A percentile compares a stretch with the other conserved stretches of the same genome.
These are phyloP conservation scores for Neonectria coccinea DNA, from an alignment of 2,329 filamentous ascomycete genomes.

Conservation along the genomic window DNA sequence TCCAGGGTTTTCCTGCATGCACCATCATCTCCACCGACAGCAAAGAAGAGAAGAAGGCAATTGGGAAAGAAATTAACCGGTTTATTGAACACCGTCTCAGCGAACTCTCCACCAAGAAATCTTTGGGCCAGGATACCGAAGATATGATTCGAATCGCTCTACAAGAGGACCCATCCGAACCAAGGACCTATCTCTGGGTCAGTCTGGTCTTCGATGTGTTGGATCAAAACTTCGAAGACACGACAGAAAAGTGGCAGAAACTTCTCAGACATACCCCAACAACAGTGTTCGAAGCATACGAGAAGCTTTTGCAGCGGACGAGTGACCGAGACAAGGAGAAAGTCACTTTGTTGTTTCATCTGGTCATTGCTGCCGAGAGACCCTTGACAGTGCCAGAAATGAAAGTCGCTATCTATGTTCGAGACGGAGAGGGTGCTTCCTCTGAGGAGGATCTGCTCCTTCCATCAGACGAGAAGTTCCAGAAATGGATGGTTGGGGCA, in stretches of 20 bases:
- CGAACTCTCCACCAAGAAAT: background rate
- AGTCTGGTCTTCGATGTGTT: background rate
- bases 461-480: background rate
- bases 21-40: background rate
- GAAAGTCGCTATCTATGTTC: background rate
- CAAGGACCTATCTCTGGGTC: background rate
- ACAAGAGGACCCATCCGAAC: background rate
- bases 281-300: background rate
- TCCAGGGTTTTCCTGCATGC: background rate
- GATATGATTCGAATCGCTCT: background rate
- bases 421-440: background rate
- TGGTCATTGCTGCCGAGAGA: background rate
- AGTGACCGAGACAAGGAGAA: background rate
- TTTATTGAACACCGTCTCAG: background rate
- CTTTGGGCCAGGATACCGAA: background rate
- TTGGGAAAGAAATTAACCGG: background rate
- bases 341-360: background rate
- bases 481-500: background rate
- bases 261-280: background rate
- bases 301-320: background rate
- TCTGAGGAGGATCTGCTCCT: background rate
- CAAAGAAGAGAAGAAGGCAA: background rate
- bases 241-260: background rate
- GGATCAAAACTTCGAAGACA: background rate
- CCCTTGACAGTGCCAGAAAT: background rate